Evolutionary conservation across 2,329 filamentous ascomycete species (phyloP).

Genomic region (Aspergillus sojae): DNA sequence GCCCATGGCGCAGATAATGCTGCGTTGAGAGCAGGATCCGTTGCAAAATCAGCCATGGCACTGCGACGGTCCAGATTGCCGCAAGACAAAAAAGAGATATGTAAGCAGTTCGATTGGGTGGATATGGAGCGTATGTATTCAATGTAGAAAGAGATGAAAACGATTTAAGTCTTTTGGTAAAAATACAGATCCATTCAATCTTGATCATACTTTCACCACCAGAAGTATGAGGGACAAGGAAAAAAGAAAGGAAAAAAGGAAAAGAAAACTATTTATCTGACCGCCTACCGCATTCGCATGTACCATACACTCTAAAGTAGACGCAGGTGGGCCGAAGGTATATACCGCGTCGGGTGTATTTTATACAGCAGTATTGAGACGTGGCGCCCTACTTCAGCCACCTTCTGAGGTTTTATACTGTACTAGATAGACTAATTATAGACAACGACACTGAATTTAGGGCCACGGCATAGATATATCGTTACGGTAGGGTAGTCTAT

Average conservation of each 20-base stretch:
- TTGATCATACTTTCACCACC: background rate
- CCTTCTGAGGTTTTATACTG: no score
- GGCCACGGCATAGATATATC: no score
- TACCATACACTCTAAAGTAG: background rate
- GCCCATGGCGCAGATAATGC: constrained; percentile 66
- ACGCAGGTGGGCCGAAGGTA: no score
- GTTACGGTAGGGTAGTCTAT: no score
- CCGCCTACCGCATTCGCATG: background rate
- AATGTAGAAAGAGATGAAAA: background rate
- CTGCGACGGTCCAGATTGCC: background rate
- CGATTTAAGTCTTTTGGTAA: no score
- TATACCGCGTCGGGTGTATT: no score
- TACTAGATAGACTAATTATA: no score
- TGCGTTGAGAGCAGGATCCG: constrained; percentile 20
- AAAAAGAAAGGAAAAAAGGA: background rate
- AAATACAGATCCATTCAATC: background rate
- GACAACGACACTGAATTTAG: no score
- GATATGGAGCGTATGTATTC: background rate
- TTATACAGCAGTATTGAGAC: no score
- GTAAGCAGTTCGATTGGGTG: no score
- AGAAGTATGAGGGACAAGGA: background rate
- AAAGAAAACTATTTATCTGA: background rate
- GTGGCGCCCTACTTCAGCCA: no score
- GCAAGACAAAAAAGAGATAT: no score
- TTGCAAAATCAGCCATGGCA: background rate